phyloP scores from a whole-genome alignment of 768 basidiomycete genomes.

The Pleurotus cornucopiae region DNA sequence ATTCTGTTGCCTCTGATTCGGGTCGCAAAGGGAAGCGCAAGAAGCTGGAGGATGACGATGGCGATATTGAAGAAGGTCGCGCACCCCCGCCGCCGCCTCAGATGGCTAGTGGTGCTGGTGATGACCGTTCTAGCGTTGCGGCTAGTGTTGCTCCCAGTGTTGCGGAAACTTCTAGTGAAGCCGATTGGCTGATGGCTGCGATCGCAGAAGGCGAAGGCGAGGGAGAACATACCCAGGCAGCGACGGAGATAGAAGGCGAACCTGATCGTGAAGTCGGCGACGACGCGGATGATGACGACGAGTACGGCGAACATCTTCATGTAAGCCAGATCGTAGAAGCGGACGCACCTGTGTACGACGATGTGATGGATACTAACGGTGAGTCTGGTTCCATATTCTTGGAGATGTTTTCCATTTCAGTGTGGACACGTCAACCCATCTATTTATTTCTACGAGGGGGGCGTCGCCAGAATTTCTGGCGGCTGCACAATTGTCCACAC shows the following conservation, averaged over 20 bases:
- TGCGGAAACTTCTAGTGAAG: constrained; percentile 69
- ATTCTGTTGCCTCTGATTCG: constrained; percentile 47
- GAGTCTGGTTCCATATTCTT: constrained; percentile 28
- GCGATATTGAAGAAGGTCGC: constrained; percentile 70
- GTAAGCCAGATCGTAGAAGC: constrained; percentile 35
- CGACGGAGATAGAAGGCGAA: constrained; percentile 14
- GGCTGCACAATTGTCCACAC: constrained; percentile 30
- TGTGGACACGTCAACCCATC: constrained; percentile 44
- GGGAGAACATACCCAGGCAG: constrained; percentile 31
- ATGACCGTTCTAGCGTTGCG: constrained; percentile 55
- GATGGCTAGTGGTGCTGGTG: constrained; percentile 36
- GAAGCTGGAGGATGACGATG: constrained; percentile 87
- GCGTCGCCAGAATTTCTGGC: constrained; percentile 32
- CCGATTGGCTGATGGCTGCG: constrained; percentile 87
- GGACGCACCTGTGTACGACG: constrained; percentile 31
- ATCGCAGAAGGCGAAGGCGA: constrained; percentile 71
- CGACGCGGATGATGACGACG: constrained; percentile 34
- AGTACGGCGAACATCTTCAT: constrained; percentile 26
- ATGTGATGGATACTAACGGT: constrained; percentile 25
- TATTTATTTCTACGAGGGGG: constrained; percentile 30
- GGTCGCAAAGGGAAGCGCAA: constrained; percentile 78
- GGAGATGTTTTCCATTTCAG: constrained; percentile 50
- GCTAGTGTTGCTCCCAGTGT: constrained; percentile 61
- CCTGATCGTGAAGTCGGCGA: constrained; percentile 33
- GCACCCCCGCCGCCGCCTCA: constrained; percentile 63